Evolutionary conservation across 2,329 filamentous ascomycete genomes (phyloP).

Genomic region (Pyricularia sp.): DNA sequence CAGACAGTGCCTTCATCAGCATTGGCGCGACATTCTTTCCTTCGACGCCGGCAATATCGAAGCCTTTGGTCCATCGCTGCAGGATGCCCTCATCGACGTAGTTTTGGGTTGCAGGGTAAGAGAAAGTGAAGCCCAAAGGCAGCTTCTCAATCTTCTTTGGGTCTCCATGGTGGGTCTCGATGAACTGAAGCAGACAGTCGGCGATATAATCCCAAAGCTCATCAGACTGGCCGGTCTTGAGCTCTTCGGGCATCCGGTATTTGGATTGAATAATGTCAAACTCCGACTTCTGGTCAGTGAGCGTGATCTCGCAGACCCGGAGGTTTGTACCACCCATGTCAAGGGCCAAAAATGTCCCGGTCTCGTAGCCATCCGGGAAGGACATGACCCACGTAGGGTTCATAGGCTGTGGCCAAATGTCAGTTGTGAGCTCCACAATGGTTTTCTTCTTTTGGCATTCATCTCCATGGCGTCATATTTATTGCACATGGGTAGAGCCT

Average conservation of each 20-base stretch:
- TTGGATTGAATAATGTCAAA: slow-evolving; percentile 95
- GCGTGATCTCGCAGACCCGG: slow-evolving; percentile 84
- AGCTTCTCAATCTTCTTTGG: slow-evolving; percentile 52
- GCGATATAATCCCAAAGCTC: slow-evolving; percentile 94
- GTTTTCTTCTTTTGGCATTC: neutral
- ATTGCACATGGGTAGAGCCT: too few relatives aligned
- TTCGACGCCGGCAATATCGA: slow-evolving; percentile 88
- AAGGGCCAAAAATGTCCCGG: slow-evolving; percentile 77
- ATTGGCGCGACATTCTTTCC: slow-evolving; percentile 84
- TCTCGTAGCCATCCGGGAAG: slow-evolving; percentile 79
- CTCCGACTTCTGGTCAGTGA: slow-evolving; percentile 79
- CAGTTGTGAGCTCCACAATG: neutral
- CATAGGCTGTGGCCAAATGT: slow-evolving; percentile 61
- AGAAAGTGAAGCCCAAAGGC: slow-evolving; percentile 91
- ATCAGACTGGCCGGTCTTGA: slow-evolving; percentile 76
- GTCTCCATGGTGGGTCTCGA: slow-evolving; percentile 73
- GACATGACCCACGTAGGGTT: slow-evolving; percentile 95
- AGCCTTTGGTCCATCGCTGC: slow-evolving; percentile 96
- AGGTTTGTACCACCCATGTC: slow-evolving; percentile 97
- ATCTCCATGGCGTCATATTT: neutral
- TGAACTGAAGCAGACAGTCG: slow-evolving; percentile 83
- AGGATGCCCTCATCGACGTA: slow-evolving; percentile 89
- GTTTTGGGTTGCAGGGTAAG: slow-evolving; percentile 86
- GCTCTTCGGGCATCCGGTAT: slow-evolving; percentile 87
- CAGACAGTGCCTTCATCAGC: slow-evolving; percentile 68